These are phyloP conservation scores for Backusella australiensis DNA, from an alignment of 192 early-diverging fungal species.

Conservation along the genomic window DNA sequence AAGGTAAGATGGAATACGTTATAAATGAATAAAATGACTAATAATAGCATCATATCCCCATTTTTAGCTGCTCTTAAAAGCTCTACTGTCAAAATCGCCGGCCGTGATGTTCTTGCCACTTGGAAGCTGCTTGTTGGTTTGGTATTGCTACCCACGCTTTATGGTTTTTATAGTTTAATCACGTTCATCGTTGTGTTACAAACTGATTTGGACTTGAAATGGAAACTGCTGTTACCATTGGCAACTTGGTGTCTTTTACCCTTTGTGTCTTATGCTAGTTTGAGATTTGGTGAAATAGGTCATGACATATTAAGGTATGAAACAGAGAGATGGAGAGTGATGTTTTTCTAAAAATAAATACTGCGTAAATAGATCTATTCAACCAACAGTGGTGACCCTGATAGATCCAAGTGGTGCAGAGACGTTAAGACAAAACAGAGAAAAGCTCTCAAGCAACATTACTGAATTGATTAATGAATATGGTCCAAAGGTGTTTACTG, in stretches of 20 bases:
- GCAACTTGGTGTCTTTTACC: constrained; percentile 53
- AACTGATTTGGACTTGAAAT: constrained; percentile 32
- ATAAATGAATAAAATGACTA: no score
- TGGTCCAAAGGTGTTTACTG: constrained; percentile 74
- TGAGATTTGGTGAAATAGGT: constrained; percentile 75
- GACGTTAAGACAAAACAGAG: constrained; percentile 66
- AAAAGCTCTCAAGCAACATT: constrained; percentile 73
- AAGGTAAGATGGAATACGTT: constrained; percentile 27
- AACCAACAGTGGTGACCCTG: constrained; percentile 79
- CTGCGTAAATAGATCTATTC: constrained; percentile 56
- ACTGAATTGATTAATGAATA: constrained; percentile 82
- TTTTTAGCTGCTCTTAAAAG: constrained; percentile 70
- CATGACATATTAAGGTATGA: constrained; percentile 67
- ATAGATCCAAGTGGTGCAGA: constrained; percentile 53
- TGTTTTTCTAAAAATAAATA: background rate
- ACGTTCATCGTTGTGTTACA: constrained; percentile 45
- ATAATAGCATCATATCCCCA: background rate
- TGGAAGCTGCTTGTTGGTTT: constrained; percentile 88
- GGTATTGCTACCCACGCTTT: constrained; percentile 73
- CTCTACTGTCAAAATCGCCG: constrained; percentile 94
- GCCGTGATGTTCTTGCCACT: constrained; percentile 92
- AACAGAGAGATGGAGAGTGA: background rate
- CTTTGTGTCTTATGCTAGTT: constrained; percentile 68
- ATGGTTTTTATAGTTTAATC: constrained; percentile 67
- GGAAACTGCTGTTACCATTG: constrained; percentile 41